Conservation (phyloP, 371 early-diverging fungal genomes). For the Rhizopus sp. region DNA sequence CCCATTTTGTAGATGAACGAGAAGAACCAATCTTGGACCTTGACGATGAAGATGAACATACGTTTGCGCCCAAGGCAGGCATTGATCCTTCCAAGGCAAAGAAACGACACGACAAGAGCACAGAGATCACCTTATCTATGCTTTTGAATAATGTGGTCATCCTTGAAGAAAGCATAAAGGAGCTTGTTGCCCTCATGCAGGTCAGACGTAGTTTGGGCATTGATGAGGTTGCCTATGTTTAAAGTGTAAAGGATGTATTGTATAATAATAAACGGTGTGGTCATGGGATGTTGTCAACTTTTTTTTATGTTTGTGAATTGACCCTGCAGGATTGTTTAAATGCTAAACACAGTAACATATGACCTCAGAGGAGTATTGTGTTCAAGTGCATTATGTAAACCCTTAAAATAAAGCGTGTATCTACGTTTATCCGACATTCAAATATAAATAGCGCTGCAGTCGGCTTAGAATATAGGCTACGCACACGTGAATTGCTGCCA, state of each 20-base stretch:
- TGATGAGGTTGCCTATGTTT: constrained; percentile 47
- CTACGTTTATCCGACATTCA: too few relatives aligned
- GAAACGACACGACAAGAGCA: constrained; percentile 46
- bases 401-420: too few relatives aligned
- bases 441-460: too few relatives aligned
- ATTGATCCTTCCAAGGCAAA: constrained; percentile 33
- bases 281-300: neutral
- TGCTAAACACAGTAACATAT: too few relatives aligned
- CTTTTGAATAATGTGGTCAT: constrained; percentile 88
- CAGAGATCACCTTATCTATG: constrained; percentile 62
- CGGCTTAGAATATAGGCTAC: too few relatives aligned
- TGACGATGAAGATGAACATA: constrained; percentile 50
- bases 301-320: too few relatives aligned
- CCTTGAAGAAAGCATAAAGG: constrained; percentile 89
- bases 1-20: constrained; percentile 54
- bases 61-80: constrained; percentile 40
- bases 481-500: too few relatives aligned
- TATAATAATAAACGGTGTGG: neutral
- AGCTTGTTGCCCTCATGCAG: constrained; percentile 83
- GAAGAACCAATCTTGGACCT: constrained; percentile 42
- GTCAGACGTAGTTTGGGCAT: constrained; percentile 79
- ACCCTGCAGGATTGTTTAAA: too few relatives aligned
- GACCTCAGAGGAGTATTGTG: too few relatives aligned
- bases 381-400: too few relatives aligned
- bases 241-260: neutral